A percentile compares a stretch with the other conserved stretches of the same genome.
Conservation (phyloP, 768 basidiomycete species). For the Leccinum incarnatum region DNA sequence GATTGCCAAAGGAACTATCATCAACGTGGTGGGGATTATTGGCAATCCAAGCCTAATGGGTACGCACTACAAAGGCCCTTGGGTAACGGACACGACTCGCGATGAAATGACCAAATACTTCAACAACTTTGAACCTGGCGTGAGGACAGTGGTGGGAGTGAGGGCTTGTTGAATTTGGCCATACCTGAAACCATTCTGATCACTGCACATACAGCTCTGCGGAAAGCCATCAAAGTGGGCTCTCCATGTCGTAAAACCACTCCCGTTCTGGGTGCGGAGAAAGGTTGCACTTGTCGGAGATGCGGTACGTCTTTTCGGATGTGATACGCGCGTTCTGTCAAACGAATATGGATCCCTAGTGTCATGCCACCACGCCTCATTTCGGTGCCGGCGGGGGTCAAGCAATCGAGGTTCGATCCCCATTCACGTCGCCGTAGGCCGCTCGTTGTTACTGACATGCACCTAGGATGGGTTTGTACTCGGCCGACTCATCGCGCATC, state of each 20-base stretch:
- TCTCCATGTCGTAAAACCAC: conserved; percentile 39
- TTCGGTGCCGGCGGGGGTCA: conserved; percentile 26
- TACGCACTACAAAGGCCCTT: conserved; percentile 31
- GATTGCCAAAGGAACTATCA: conserved; percentile 32
- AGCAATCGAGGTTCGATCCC: conserved; percentile 22
- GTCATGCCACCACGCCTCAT: conserved; percentile 28
- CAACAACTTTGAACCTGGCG: conserved; percentile 39
- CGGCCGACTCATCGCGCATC: conserved; percentile 24
- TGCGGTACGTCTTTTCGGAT: conserved; percentile 25
- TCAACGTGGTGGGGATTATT: conserved; percentile 37
- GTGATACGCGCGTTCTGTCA: neutral
- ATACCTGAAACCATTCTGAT: neutral
- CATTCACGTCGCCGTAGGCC: neutral
- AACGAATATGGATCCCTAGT: neutral
- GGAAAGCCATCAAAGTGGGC: conserved; percentile 42
- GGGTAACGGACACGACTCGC: conserved; percentile 28
- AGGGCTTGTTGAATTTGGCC: neutral
- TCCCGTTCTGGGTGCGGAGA: conserved; percentile 39
- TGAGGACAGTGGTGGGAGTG: conserved; percentile 30
- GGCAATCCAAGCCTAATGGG: conserved; percentile 30
- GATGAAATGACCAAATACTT: conserved; percentile 35
- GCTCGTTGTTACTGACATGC: neutral
- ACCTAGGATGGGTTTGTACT: conserved; percentile 21
- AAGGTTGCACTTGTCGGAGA: conserved; percentile 50
- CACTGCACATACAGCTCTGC: conserved; percentile 27